phyloP scores from a whole-genome alignment of 345 rosid species.

The Bruguiera gymnorhiza region DNA sequence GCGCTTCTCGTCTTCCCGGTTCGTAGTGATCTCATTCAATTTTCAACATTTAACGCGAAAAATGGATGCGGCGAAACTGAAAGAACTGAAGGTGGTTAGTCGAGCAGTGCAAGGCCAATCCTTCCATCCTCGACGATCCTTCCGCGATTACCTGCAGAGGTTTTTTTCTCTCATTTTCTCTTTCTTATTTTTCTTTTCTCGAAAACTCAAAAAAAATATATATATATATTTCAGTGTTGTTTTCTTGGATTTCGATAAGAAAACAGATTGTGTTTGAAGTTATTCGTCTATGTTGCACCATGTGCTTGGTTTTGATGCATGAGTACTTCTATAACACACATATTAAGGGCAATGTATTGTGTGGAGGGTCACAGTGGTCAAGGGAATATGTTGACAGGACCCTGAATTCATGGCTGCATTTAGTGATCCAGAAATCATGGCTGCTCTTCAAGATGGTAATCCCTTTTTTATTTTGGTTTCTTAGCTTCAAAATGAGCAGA shows the following conservation, averaged over 20 bases:
- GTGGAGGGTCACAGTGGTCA: too few relatives aligned
- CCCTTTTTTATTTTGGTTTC: background rate
- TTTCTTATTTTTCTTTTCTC: background rate
- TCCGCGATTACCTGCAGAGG: slow-evolving; percentile 93
- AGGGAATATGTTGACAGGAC: slow-evolving; percentile 46
- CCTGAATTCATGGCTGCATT: slow-evolving; percentile 95
- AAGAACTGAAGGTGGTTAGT: slow-evolving; percentile 59
- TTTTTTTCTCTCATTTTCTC: slow-evolving; percentile 11
- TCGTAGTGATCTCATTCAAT: too few relatives aligned
- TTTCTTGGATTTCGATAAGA: too few relatives aligned
- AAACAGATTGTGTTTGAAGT: too few relatives aligned
- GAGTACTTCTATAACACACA: background rate
- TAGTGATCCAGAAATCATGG: slow-evolving; percentile 94
- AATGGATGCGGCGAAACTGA: slow-evolving; percentile 61
- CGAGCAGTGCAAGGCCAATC: slow-evolving; percentile 73
- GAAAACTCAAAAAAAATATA: too few relatives aligned
- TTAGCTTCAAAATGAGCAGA: background rate
- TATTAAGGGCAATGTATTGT: too few relatives aligned
- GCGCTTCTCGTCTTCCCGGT: too few relatives aligned
- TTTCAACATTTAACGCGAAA: too few relatives aligned
- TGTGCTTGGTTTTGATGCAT: background rate
- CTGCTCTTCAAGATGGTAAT: slow-evolving; percentile 95
- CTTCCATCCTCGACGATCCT: slow-evolving; percentile 73
- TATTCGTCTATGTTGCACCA: background rate
- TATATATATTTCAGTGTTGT: background rate